phyloP scores from a whole-genome alignment of 2,329 filamentous ascomycete species.

The Rhynchosporium agropyri region DNA sequence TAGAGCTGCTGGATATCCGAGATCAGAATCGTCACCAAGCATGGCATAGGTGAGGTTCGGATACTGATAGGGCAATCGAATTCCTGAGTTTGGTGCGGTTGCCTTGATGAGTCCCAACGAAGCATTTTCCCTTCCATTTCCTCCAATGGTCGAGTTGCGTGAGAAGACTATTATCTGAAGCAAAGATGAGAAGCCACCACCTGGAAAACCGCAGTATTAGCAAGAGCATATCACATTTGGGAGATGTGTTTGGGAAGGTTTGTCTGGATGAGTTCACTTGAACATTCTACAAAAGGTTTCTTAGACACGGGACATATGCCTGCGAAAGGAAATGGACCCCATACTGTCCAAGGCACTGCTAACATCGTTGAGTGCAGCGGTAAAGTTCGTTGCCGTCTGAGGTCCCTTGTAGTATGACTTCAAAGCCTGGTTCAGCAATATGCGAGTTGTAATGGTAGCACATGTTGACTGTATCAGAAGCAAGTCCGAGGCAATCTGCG shows the following conservation, averaged over 20 bases:
- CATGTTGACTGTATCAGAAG: conserved; percentile 77
- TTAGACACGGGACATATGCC: background rate
- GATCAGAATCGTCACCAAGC: conserved; percentile 59
- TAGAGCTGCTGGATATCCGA: conserved; percentile 71
- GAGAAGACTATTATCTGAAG: conserved; percentile 76
- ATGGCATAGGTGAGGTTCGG: conserved; percentile 58
- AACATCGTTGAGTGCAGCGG: conserved; percentile 63
- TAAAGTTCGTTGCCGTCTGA: conserved; percentile 61
- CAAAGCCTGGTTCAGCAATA: conserved; percentile 60
- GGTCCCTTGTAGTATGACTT: conserved; percentile 58
- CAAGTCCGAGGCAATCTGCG: conserved; percentile 77
- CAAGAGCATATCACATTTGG: background rate
- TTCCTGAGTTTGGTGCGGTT: conserved; percentile 55
- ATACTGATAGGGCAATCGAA: conserved; percentile 62
- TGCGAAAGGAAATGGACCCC: background rate
- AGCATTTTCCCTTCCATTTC: conserved; percentile 13
- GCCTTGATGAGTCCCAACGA: conserved; percentile 61
- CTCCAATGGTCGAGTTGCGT: conserved; percentile 61
- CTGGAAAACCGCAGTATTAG: conserved; percentile 36
- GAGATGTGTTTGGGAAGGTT: background rate
- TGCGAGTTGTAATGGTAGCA: conserved; percentile 68
- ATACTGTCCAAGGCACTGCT: conserved; percentile 60
- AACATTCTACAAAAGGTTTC: background rate
- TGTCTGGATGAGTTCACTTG: background rate
- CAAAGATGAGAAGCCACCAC: conserved; percentile 56